A percentile compares a stretch with the other conserved stretches of the same genome.
These are phyloP conservation scores for Xylaria sp. DNA, from an alignment of 2,329 filamentous ascomycete genomes.

Conservation along the genomic window DNA sequence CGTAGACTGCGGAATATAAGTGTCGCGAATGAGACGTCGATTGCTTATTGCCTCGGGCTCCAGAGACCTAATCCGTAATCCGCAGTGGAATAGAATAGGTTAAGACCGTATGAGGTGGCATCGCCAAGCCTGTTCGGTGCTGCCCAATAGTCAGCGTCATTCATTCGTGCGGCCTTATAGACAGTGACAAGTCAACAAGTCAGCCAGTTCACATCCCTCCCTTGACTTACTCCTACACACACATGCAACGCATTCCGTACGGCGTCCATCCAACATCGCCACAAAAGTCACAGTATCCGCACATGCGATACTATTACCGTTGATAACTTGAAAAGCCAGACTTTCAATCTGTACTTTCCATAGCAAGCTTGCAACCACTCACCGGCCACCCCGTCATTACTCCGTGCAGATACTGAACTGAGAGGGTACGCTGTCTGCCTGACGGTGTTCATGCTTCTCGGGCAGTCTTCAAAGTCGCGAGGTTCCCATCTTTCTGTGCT, in stretches of 20 bases:
- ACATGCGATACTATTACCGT: neutral
- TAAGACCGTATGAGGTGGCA: constrained; percentile 5
- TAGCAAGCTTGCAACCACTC: constrained; percentile 2
- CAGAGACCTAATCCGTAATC: constrained; percentile 13
- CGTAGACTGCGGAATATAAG: neutral
- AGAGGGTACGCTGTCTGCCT: neutral
- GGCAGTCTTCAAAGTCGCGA: constrained; percentile 12
- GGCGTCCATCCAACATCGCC: neutral
- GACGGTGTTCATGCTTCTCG: constrained; percentile 15
- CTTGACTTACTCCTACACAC: neutral
- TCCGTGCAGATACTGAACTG: neutral
- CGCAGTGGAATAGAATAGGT: neutral
- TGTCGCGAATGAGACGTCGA: constrained; percentile 1
- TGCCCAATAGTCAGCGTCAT: constrained; percentile 4
- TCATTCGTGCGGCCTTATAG: neutral
- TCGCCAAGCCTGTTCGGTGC: constrained; percentile 16
- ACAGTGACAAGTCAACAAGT: neutral
- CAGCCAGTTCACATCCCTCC: neutral
- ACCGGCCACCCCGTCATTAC: neutral
- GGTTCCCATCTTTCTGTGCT: constrained; percentile 17
- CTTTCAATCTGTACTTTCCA: neutral
- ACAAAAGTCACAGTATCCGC: neutral
- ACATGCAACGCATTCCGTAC: neutral
- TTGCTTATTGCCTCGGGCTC: neutral
- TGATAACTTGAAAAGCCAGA: neutral